Percentiles rank a stretch among this genome's conserved stretches.
Conservation (phyloP, 345 rosid genomes). For the Gossypium raimondii region DNA sequence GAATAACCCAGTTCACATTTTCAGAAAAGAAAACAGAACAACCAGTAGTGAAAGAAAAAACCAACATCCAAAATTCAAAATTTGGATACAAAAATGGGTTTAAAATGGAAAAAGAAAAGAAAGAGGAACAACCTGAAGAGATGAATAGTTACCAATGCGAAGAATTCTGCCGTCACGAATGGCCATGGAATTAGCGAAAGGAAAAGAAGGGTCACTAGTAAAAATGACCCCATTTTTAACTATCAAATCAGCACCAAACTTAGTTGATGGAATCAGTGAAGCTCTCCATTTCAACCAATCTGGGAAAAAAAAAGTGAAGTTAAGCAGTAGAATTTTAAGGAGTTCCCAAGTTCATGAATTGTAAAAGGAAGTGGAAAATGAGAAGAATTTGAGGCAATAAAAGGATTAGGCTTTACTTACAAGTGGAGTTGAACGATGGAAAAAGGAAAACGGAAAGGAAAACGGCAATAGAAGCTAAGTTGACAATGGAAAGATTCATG, state of each 20-base stretch:
- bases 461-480: constrained; percentile 41
- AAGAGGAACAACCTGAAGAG: constrained; percentile 46
- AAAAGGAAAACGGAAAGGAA: constrained; percentile 32
- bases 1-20: background rate
- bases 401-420: constrained; percentile 13
- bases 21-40: background rate
- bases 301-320: constrained; percentile 2
- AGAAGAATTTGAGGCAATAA: background rate
- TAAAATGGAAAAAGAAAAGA: background rate
- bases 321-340: background rate
- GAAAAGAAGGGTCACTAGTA: constrained; percentile 62
- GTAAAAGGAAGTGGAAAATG: background rate
- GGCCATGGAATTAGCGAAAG: constrained; percentile 78
- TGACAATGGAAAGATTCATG: constrained; percentile 33
- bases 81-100: background rate
- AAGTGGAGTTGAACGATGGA: constrained; percentile 32
- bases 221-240: constrained; percentile 69
- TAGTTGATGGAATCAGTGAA: constrained; percentile 26
- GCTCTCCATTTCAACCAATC: constrained; percentile 48
- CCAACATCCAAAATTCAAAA: background rate
- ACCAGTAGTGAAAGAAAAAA: background rate
- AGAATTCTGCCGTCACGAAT: constrained; percentile 64
- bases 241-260: constrained; percentile 52
- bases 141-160: constrained; percentile 59
- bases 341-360: background rate